Evolutionary conservation across 352 stramenopile genomes (phyloP).

Genomic region (Nothophytophthora sp.): DNA sequence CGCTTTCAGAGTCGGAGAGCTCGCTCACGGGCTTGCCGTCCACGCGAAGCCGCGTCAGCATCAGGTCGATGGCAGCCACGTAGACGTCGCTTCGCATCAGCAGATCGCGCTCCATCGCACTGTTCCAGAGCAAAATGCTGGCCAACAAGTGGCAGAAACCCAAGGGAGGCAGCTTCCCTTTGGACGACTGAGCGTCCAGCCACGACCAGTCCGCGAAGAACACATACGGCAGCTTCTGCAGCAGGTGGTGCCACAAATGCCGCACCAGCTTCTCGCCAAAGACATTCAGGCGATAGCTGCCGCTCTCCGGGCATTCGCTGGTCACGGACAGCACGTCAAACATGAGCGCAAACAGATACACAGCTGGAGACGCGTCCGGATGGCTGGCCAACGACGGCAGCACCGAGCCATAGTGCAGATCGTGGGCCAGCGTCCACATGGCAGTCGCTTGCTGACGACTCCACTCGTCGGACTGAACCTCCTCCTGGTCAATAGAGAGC

Average conservation of each 20-base stretch:
- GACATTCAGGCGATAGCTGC: slow-evolving; percentile 42
- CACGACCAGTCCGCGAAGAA: slow-evolving; percentile 72
- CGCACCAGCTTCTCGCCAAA: slow-evolving; percentile 41
- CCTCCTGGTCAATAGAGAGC: slow-evolving; percentile 12
- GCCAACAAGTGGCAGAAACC: slow-evolving; percentile 55
- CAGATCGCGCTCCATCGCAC: slow-evolving; percentile 27
- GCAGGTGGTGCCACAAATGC: slow-evolving; percentile 43
- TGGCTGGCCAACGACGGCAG: slow-evolving; percentile 24
- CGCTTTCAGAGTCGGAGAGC: slow-evolving; percentile 2
- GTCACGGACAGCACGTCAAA: slow-evolving; percentile 44
- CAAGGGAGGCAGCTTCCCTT: slow-evolving; percentile 37
- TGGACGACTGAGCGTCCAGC: slow-evolving; percentile 54
- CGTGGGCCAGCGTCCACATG: slow-evolving; percentile 24
- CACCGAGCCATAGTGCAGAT: slow-evolving; percentile 18
- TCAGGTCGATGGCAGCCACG: slow-evolving; percentile 18
- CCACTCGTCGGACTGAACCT: slow-evolving; percentile 27
- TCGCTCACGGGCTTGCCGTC: slow-evolving; percentile 8
- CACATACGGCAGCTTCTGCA: slow-evolving; percentile 54
- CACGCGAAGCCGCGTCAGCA: slow-evolving; percentile 25
- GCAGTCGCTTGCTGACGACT: slow-evolving; percentile 30
- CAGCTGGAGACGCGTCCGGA: slow-evolving; percentile 30
- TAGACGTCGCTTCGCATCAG: slow-evolving; percentile 30
- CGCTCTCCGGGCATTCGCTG: slow-evolving; percentile 20
- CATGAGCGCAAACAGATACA: slow-evolving; percentile 55
- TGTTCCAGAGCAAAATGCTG: slow-evolving; percentile 49